Base-by-base conservation (phyloP, 2,329 filamentous ascomycete species). In the Colletotrichum tofieldiae region DNA sequence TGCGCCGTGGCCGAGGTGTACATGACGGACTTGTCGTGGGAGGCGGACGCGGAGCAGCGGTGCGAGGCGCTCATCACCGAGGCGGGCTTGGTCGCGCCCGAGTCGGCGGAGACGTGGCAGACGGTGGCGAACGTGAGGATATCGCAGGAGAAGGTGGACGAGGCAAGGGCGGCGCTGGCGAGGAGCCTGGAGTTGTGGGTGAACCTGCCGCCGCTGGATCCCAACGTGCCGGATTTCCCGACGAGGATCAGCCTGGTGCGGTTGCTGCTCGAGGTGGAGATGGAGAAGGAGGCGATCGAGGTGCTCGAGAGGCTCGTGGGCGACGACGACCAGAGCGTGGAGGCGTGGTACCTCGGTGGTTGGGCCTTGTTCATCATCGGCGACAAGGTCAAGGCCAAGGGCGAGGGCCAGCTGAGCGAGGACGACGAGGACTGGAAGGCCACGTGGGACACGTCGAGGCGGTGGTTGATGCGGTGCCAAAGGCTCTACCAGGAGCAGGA, bases 21-120 rank as follows among this genome's bases (percentile, higher is more conserved):
- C 86, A 99, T 99, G 96, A 99, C 96, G 14, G 96, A 99, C 84
- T 85, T 98, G 77, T 96, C 93, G 78, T 96, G 90, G 94, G 95
- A 98, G 83, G 91, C 92, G 64, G 95, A 98, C 79, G 96, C 96
- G 6, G 96, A 99, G 84, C 86, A 89, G 75, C 90, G 92, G 76
- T 99, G 97, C 85, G 96, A 99, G 83, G 86, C 90, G 6, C 90
- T 98, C 71, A 90, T 98, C 75, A 97, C 95, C 7, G 95, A 99
- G 84, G 96, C 96, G 35, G 92, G 96, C 68, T 86, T 97, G 77
- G 90, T 97, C 73, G 93, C 93, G 71, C 95, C 96, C 5, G 89
- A 92, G 67, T 92, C 91, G 67, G 90, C 95, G 5, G 96, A 98
- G 83, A 93, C 95, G n/a, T 91, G 98, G 85, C 96, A 99, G 84